Evolutionary conservation across 2,329 filamentous ascomycete genomes (phyloP).

Genomic region (Colletotrichum lini): DNA sequence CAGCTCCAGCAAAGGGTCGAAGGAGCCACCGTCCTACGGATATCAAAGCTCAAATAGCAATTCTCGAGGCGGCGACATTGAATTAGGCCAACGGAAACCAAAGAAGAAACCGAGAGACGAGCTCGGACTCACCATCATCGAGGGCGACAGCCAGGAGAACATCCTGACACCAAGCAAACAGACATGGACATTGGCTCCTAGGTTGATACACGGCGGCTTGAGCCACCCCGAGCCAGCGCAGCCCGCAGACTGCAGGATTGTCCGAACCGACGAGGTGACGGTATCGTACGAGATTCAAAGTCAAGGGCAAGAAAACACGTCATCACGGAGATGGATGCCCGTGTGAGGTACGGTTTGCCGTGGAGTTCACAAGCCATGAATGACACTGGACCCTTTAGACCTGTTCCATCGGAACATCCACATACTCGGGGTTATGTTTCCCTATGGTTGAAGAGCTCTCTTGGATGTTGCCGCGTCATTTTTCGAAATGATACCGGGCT

Average conservation of each 20-base stretch:
- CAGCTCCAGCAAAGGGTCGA: constrained; percentile 44
- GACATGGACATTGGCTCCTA: not conserved
- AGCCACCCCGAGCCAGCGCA: not conserved
- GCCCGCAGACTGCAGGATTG: not conserved
- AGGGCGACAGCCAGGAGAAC: constrained; percentile 41
- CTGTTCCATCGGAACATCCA: too few species aligned
- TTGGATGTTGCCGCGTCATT: too few species aligned
- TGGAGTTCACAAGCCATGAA: too few species aligned
- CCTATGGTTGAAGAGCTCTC: too few species aligned
- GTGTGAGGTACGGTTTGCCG: not conserved
- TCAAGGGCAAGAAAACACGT: not conserved
- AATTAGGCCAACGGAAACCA: constrained; percentile 39
- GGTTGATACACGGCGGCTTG: not conserved
- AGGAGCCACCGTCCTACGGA: not conserved
- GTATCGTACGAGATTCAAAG: not conserved
- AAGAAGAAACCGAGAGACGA: constrained; percentile 33
- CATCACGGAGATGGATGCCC: not conserved
- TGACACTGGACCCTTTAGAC: too few species aligned
- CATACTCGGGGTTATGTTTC: too few species aligned
- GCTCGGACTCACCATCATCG: constrained; percentile 41
- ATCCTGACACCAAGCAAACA: constrained; percentile 13
- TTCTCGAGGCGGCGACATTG: not conserved
- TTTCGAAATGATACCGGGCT: too few species aligned
- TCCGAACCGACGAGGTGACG: not conserved
- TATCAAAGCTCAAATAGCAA: not conserved